Conservation (phyloP, 345 rosid genomes). For the Brassica rapa region DNA sequence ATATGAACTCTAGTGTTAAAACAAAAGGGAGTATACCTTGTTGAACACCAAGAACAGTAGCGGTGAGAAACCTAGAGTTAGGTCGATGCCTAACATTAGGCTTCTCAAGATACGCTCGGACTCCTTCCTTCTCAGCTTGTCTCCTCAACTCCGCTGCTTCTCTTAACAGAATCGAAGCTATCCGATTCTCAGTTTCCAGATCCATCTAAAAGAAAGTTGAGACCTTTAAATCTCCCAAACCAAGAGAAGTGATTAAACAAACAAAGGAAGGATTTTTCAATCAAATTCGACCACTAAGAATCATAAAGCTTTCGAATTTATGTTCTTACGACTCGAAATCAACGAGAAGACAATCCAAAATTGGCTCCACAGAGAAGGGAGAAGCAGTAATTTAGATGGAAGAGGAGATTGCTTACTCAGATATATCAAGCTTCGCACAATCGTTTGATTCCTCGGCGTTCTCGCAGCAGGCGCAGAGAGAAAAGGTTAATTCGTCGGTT, state of each 20-base stretch:
- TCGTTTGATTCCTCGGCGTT: slow-evolving; percentile 7
- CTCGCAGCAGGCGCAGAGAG: background rate
- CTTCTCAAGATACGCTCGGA: slow-evolving; percentile 69
- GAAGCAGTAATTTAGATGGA: background rate
- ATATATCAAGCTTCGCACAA: slow-evolving; percentile 2
- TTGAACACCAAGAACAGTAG: slow-evolving; percentile 92
- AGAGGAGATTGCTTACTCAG: background rate
- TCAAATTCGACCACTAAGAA: background rate
- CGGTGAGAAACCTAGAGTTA: slow-evolving; percentile 86
- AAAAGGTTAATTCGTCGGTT: background rate
- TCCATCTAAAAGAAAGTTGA: slow-evolving; percentile 53
- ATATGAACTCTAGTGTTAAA: background rate
- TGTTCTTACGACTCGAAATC: slow-evolving; percentile 7
- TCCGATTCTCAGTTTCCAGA: slow-evolving; percentile 83
- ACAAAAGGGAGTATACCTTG: slow-evolving; percentile 53
- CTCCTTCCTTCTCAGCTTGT: slow-evolving; percentile 79
- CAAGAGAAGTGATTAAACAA: background rate
- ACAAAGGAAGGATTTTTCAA: background rate
- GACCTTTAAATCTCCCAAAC: slow-evolving; percentile 6
- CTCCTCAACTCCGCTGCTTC: slow-evolving; percentile 90
- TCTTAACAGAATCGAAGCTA: slow-evolving; percentile 82
- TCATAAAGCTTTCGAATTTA: slow-evolving; percentile 4
- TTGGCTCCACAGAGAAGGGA: background rate
- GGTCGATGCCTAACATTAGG: slow-evolving; percentile 72
- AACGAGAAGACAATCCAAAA: background rate